A percentile compares a stretch with the other conserved stretches of the same genome.
Evolutionary conservation across 78 protist genomes (phyloP).

Genomic region (Reticulomyxa filosa): DNA sequence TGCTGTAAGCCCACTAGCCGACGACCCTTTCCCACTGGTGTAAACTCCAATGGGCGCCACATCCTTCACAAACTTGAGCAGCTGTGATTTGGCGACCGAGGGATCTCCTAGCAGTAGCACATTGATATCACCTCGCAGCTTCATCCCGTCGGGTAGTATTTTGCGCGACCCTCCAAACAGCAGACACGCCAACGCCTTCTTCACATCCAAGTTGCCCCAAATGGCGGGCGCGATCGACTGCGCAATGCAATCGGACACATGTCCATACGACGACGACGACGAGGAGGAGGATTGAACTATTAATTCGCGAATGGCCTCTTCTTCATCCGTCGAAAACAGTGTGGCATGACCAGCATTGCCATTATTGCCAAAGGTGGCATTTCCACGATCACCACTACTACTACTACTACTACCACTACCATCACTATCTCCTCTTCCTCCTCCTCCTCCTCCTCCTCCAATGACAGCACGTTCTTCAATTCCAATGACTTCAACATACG

Average conservation of each 20-base stretch:
- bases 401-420: too few species aligned
- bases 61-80: conserved; percentile 76
- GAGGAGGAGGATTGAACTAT: not conserved
- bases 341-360: too few species aligned
- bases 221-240: conserved; percentile 76
- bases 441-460: too few species aligned
- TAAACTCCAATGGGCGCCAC: conserved; percentile 89
- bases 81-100: conserved; percentile 92
- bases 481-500: conserved; percentile 10
- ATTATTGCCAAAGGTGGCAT: too few species aligned
- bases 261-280: not conserved
- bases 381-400: too few species aligned
- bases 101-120: conserved; percentile 99
- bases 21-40: conserved; percentile 91
- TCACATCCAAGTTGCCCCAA: conserved; percentile 78
- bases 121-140: conserved; percentile 97
- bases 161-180: not conserved
- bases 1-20: conserved; percentile 99
- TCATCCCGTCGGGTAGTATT: conserved; percentile 35
- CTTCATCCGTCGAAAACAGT: too few species aligned
- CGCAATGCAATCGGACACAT: not conserved
- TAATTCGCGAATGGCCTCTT: not conserved
- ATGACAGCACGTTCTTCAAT: not conserved
- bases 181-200: conserved; percentile 68
- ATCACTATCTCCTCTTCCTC: too few species aligned